Evolutionary conservation across 2,329 filamentous ascomycete species (phyloP).

Genomic region (Pseudopithomyces maydicus): DNA sequence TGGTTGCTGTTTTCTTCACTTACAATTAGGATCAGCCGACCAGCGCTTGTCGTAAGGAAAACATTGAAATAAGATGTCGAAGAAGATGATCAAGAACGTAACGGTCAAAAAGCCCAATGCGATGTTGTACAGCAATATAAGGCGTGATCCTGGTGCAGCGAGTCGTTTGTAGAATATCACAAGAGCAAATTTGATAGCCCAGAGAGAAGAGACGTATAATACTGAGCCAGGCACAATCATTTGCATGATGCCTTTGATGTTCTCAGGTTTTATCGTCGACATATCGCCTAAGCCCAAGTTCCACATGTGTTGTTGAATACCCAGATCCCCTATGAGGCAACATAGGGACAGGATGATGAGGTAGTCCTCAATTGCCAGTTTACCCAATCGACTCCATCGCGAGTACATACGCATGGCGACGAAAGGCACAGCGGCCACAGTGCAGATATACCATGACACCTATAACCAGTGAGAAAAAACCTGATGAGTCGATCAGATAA

Average conservation of each 20-base stretch:
- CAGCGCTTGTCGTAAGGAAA: slow-evolving; percentile 40
- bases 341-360: slow-evolving; percentile 34
- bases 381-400: slow-evolving; percentile 33
- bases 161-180: slow-evolving; percentile 51
- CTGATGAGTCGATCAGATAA: slow-evolving; percentile 19
- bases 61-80: slow-evolving; percentile 49
- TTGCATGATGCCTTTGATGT: slow-evolving; percentile 30
- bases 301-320: slow-evolving; percentile 44
- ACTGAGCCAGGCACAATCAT: slow-evolving; percentile 50
- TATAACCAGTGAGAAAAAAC: slow-evolving; percentile 13
- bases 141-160: slow-evolving; percentile 40
- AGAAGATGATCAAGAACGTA: slow-evolving; percentile 44
- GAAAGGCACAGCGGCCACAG: slow-evolving; percentile 30
- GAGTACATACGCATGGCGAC: slow-evolving; percentile 33
- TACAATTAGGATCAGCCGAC: slow-evolving; percentile 24
- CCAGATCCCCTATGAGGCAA: slow-evolving; percentile 40
- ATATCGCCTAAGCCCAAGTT: slow-evolving; percentile 34
- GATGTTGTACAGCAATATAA: slow-evolving; percentile 47
- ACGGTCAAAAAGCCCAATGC: slow-evolving; percentile 36
- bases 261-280: slow-evolving; percentile 16
- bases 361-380: slow-evolving; percentile 36
- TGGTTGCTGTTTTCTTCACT: slow-evolving; percentile 2
- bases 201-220: slow-evolving; percentile 49
- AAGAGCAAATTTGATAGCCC: slow-evolving; percentile 49
- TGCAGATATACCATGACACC: slow-evolving; percentile 46